Evolutionary conservation across 2,329 filamentous ascomycete species (phyloP), one percentile per base, ranked within the genome.

Genomic region (Cucurbitaria berberidis): DNA sequence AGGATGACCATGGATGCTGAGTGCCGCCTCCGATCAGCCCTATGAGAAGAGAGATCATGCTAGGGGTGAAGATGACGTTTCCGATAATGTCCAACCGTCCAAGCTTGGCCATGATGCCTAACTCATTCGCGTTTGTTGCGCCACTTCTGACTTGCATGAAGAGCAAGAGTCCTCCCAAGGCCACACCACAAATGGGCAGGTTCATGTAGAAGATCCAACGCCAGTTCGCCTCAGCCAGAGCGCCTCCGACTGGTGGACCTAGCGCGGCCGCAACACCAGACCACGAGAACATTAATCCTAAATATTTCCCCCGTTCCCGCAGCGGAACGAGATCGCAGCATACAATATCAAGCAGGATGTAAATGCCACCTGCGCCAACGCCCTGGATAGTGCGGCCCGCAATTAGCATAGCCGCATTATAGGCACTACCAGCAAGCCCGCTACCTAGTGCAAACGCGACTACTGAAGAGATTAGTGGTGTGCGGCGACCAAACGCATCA

Each of bases 351-450:
- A 32, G n/a, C 3, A 48, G 36, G 11, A 48, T n/a, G 21, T 32
- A 21, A n/a, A 48, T 35, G 35, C 36, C 45, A 5, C 35, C 45
- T 15, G 22, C 45, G 15, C 48, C 53, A 10, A 53, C 21, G 3
- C 85, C 84, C 52, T 86, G 82, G 3, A 87, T 67, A 0, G 76
- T 75, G 2, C 84, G 76, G 11, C 80, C 81, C 53, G 73, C 78
- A 22, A 88, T 82, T 1, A 88, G 69, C 69, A 78, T 80, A 0
- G 47, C 60, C 1, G 68, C 69, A 13, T 55, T 76, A 0, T 53
- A 72, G 0, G 84, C 79, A 0, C 78, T 79, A 2, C 81, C 84
- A 22, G 72, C 76, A 4, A 86, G 68, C 0, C 78, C 80, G 48
- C 81, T 83, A 0, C 83, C 83, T 0, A 86, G 62, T 0, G 73